Percentiles rank a stretch among this genome's conserved stretches.
Evolutionary conservation across 2,329 filamentous ascomycete species (phyloP).

Genomic region (Aspergillus hiratsukae): DNA sequence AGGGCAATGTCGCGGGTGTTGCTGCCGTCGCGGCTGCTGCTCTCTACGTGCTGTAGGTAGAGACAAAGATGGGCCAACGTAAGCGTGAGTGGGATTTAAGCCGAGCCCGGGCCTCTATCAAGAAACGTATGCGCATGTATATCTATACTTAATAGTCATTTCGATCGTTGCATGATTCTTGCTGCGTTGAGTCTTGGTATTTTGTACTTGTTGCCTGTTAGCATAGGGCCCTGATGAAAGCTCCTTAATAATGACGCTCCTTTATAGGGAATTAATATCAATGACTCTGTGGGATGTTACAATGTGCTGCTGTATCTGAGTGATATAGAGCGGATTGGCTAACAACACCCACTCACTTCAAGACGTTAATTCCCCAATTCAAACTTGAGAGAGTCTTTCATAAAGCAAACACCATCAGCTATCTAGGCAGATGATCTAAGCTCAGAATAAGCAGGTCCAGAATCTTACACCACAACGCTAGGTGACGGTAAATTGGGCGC

Average conservation of each 20-base stretch:
- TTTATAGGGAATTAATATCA: not conserved
- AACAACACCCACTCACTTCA: too few species aligned
- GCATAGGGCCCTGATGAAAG: not conserved
- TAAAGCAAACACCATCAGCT: too few species aligned
- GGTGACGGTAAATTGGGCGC: too few species aligned
- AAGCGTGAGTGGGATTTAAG: not conserved
- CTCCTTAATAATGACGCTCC: not conserved
- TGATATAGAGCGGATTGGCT: too few species aligned
- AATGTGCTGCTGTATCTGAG: not conserved
- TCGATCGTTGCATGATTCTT: not conserved
- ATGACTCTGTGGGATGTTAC: not conserved
- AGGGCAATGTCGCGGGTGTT: conserved; percentile 24
- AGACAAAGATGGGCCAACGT: not conserved
- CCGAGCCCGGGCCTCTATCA: not conserved
- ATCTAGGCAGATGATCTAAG: too few species aligned
- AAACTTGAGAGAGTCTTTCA: too few species aligned
- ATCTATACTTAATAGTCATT: not conserved
- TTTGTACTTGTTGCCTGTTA: not conserved
- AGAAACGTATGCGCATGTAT: not conserved
- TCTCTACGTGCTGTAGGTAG: conserved; percentile 20
- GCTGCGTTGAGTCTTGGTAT: not conserved
- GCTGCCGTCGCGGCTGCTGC: conserved; percentile 22
- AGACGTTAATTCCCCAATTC: too few species aligned
- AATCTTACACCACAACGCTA: too few species aligned
- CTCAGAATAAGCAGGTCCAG: too few species aligned